Conservation (phyloP, 139 green algal species). For the Zygnema circumcarinatum region DNA sequence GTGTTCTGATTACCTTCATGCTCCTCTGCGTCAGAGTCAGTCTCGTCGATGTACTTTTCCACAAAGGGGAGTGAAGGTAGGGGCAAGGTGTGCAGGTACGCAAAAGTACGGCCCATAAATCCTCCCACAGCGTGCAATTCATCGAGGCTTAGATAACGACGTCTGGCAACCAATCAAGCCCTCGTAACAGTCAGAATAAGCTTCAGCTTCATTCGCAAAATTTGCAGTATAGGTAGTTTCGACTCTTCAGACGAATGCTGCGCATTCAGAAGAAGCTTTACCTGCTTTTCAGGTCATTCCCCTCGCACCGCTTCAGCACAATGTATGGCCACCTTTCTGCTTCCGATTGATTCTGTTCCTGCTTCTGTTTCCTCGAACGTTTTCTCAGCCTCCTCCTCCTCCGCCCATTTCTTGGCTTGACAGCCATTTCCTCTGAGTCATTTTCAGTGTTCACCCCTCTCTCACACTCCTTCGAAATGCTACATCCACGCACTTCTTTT, state of each 20-base stretch:
- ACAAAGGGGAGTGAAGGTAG: neutral
- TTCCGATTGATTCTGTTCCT: neutral
- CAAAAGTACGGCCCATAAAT: neutral
- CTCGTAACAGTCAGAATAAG: too few species aligned
- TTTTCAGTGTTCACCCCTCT: slow-evolving; percentile 15
- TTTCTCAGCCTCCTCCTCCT: slow-evolving; percentile 1
- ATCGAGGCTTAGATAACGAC: neutral
- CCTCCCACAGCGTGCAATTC: slow-evolving; percentile 4
- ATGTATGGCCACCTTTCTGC: slow-evolving; percentile 30
- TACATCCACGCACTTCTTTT: neutral
- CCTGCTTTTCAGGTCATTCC: slow-evolving; percentile 3
- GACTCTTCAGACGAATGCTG: neutral
- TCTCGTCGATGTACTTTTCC: neutral
- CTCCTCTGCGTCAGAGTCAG: too few species aligned
- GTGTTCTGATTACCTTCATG: too few species aligned
- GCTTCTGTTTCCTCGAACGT: neutral
- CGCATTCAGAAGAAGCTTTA: neutral
- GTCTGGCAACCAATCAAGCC: neutral
- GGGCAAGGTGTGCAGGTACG: slow-evolving; percentile 18
- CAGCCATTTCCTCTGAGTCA: slow-evolving; percentile 17
- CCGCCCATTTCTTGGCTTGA: neutral
- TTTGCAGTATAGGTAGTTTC: too few species aligned
- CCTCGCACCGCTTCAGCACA: neutral
- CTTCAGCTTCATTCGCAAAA: too few species aligned
- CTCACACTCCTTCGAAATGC: too few species aligned